Evolutionary conservation across 2,329 filamentous ascomycete species (phyloP).

Genomic region (Tolypocladium tropicale): DNA sequence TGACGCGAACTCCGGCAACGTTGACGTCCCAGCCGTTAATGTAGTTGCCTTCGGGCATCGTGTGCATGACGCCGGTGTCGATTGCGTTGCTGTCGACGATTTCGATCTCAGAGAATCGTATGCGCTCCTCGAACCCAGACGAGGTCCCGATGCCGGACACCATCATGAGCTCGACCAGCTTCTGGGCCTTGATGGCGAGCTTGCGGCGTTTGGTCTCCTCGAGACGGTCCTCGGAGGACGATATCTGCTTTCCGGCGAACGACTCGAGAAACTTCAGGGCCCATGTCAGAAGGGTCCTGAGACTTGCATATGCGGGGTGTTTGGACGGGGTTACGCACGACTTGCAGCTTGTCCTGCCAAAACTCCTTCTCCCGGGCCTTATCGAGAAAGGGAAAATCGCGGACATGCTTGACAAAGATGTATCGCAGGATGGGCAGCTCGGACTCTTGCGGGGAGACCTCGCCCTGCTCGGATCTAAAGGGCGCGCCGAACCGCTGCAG

Average conservation of each 20-base stretch:
- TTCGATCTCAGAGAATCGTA: constrained; percentile 93
- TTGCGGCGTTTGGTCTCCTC: constrained; percentile 95
- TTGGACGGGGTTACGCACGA: constrained; percentile 51
- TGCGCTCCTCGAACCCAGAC: constrained; percentile 94
- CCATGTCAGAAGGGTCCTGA: background rate
- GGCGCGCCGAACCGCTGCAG: constrained; percentile 91
- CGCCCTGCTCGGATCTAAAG: constrained; percentile 84
- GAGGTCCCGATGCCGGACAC: constrained; percentile 93
- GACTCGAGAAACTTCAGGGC: constrained; percentile 74
- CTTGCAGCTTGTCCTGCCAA: constrained; percentile 96
- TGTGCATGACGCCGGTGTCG: constrained; percentile 78
- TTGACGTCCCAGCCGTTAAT: constrained; percentile 98
- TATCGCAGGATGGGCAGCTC: constrained; percentile 89
- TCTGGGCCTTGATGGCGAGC: constrained; percentile 83
- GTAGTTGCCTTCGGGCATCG: constrained; percentile 80
- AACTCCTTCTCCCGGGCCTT: constrained; percentile 98
- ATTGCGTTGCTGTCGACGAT: constrained; percentile 90
- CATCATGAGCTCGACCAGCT: constrained; percentile 98
- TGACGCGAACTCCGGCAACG: constrained; percentile 77
- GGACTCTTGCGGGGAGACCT: constrained; percentile 86
- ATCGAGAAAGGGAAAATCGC: constrained; percentile 95
- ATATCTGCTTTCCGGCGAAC: constrained; percentile 94
- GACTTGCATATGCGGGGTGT: background rate
- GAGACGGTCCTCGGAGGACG: constrained; percentile 87
- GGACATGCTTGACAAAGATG: constrained; percentile 96